These are phyloP conservation scores for Chondrus crispus DNA, from an alignment of 23 red algal species.

Conservation along the genomic window DNA sequence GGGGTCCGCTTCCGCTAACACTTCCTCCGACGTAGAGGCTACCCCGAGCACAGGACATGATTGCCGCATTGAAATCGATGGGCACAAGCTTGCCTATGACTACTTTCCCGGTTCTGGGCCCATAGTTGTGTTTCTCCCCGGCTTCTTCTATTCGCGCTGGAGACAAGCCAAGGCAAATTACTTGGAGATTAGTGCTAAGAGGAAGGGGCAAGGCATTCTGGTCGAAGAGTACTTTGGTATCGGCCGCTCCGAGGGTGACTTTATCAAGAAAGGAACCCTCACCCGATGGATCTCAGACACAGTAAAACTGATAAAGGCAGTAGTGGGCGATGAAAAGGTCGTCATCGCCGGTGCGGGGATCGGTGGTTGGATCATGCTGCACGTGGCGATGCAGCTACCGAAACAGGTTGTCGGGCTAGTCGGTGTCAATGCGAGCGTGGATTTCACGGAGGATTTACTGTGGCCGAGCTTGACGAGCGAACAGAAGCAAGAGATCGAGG, in stretches of 20 bases:
- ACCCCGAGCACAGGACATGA: not conserved
- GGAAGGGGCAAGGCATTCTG: conserved; percentile 71
- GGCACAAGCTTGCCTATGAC: conserved; percentile 58
- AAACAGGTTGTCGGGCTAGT: conserved; percentile 76
- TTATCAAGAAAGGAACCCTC: conserved; percentile 81
- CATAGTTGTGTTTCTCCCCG: conserved; percentile 85
- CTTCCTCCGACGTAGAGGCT: too few species aligned
- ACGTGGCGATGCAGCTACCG: conserved; percentile 67
- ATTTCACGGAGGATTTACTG: conserved; percentile 93
- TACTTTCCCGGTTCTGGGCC: conserved; percentile 74
- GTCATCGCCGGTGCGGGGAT: conserved; percentile 77
- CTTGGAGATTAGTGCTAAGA: conserved; percentile 74
- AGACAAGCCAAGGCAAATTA: conserved; percentile 81
- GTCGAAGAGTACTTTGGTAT: conserved; percentile 89
- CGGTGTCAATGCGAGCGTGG: conserved; percentile 73
- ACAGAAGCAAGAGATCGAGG: conserved; percentile 49
- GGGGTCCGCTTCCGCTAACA: too few species aligned
- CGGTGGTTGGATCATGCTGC: conserved; percentile 94
- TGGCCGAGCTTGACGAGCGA: conserved; percentile 47
- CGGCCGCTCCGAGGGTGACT: conserved; percentile 79
- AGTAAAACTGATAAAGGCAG: conserved; percentile 50
- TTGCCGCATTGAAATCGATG: conserved; percentile 45
- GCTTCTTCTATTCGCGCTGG: conserved; percentile 72
- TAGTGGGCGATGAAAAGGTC: conserved; percentile 47
- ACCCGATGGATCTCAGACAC: conserved; percentile 77